Evolutionary conservation across 495 filamentous ascomycete genomes (phyloP).

Genomic region (Penicillium desertorum): DNA sequence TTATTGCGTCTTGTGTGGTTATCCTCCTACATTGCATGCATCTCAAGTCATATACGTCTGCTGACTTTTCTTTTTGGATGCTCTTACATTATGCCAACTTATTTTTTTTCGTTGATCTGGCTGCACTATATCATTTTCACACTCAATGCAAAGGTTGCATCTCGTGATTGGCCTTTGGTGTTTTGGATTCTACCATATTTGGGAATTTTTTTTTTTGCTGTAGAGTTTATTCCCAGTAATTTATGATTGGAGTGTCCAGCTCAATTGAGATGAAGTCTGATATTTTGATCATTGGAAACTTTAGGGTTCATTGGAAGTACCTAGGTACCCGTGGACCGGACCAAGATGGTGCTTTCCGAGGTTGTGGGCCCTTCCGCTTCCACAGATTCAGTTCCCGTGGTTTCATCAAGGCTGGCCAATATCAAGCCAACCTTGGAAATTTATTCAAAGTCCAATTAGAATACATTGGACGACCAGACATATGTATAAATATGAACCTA

Average conservation of each 20-base stretch:
- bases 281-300: background rate
- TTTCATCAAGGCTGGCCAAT: background rate
- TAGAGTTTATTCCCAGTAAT: background rate
- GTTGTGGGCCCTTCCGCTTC: background rate
- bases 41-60: background rate
- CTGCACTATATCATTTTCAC: background rate
- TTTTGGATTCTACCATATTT: conserved; percentile 5
- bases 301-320: background rate
- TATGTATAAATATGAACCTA: background rate
- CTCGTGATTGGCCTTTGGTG: conserved; percentile 8
- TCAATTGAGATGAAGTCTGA: background rate
- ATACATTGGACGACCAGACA: background rate
- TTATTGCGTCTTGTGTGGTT: background rate
- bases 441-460: background rate
- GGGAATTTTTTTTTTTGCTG: background rate
- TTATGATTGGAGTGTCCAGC: background rate
- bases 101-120: background rate
- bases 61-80: background rate
- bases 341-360: background rate
- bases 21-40: conserved; percentile 1
- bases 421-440: background rate
- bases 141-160: conserved; percentile 6
- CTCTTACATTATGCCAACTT: background rate
- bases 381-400: background rate
- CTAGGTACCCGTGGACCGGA: background rate